Percentiles rank a stretch among this genome's conserved stretches.
Evolutionary conservation across 1,284 basidiomycete genomes (phyloP).

Genomic region (Trichosporon sp.): DNA sequence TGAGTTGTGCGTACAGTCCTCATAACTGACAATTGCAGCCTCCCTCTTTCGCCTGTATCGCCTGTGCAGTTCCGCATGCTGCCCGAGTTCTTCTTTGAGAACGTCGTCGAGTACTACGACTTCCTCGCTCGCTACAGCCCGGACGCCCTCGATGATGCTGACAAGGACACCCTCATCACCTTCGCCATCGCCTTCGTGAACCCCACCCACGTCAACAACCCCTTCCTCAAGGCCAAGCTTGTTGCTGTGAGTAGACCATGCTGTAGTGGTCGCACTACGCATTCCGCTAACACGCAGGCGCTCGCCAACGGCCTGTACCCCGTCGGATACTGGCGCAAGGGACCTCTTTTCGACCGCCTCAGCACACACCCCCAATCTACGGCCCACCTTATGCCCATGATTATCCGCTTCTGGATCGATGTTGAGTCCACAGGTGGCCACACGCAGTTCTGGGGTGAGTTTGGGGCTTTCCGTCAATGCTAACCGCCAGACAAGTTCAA

Average conservation of each 20-base stretch:
- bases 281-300: constrained; percentile 61
- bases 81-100: constrained; percentile 93
- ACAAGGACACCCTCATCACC: constrained; percentile 83
- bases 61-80: constrained; percentile 82
- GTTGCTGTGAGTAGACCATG: constrained; percentile 68
- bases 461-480: neutral
- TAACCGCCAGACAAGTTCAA: constrained; percentile 47
- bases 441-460: constrained; percentile 91
- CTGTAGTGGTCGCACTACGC: constrained; percentile 14
- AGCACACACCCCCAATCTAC: constrained; percentile 84
- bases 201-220: constrained; percentile 98
- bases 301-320: constrained; percentile 79
- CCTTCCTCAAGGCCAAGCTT: constrained; percentile 96
- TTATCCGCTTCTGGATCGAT: constrained; percentile 96
- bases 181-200: constrained; percentile 91
- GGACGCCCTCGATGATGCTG: constrained; percentile 75
- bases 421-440: constrained; percentile 96
- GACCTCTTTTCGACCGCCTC: constrained; percentile 77
- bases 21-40: constrained; percentile 58
- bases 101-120: constrained; percentile 85
- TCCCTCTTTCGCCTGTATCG: constrained; percentile 83
- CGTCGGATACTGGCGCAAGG: constrained; percentile 72
- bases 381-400: constrained; percentile 83
- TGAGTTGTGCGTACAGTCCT: constrained; percentile 56
- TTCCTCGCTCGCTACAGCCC: constrained; percentile 78